Percentiles rank a stretch among this genome's conserved stretches.
Conservation (phyloP, 768 basidiomycete species). For the Hortiboletus campestris region DNA sequence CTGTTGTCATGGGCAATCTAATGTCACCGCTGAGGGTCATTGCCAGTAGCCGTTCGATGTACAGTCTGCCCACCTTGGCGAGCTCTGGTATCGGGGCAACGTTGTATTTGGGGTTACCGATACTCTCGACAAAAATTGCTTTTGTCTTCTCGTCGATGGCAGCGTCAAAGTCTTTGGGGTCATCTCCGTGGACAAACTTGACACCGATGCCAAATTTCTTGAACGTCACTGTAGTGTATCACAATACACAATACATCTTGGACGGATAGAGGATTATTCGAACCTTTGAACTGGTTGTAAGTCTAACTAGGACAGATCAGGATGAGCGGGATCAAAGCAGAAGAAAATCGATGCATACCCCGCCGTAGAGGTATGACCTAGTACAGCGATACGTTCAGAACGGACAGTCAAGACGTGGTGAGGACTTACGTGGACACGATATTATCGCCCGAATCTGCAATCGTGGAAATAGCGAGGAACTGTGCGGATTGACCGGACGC, state of each 20-base stretch:
- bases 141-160: slow-evolving; percentile 64
- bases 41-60: not conserved
- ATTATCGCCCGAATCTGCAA: slow-evolving; percentile 59
- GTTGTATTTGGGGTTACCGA: slow-evolving; percentile 61
- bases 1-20: slow-evolving; percentile 59
- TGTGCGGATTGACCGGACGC: slow-evolving; percentile 64
- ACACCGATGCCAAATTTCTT: slow-evolving; percentile 53
- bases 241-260: not conserved
- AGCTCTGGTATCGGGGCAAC: slow-evolving; percentile 55
- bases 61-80: slow-evolving; percentile 42
- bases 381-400: not conserved
- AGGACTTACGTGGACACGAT: slow-evolving; percentile 54
- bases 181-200: slow-evolving; percentile 51
- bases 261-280: not conserved
- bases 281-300: slow-evolving; percentile 65
- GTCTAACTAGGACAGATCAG: slow-evolving; percentile 36
- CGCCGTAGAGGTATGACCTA: slow-evolving; percentile 58
- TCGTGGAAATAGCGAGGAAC: slow-evolving; percentile 53
- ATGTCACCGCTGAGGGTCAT: not conserved
- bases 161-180: slow-evolving; percentile 45
- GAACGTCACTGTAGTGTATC: slow-evolving; percentile 41
- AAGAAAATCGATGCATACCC: slow-evolving; percentile 36
- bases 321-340: not conserved
- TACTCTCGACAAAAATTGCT: slow-evolving; percentile 57
- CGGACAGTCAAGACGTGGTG: not conserved